A percentile compares a stretch with the other conserved stretches of the same genome.
phyloP scores from a whole-genome alignment of 2,329 filamentous ascomycete species.

The Zarea fungicola region DNA sequence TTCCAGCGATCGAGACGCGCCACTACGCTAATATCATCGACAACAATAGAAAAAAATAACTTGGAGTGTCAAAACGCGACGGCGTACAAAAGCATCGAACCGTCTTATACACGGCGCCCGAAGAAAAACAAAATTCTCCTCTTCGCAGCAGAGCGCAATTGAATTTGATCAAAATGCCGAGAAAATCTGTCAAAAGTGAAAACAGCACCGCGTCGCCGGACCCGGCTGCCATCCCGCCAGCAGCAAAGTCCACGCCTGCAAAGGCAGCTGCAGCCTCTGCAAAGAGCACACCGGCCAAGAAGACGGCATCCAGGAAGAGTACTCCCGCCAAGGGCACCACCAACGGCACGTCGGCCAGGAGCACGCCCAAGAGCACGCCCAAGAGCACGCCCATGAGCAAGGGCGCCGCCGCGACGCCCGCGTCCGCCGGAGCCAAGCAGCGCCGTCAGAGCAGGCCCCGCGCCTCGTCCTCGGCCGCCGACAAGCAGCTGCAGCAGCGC shows the following conservation, averaged over 20 bases:
- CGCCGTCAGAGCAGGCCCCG: slow-evolving; percentile 11
- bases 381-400: slow-evolving; percentile 3
- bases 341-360: slow-evolving; percentile 2
- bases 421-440: slow-evolving; percentile 6
- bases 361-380: slow-evolving; percentile 4
- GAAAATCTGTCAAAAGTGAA: slow-evolving; percentile 11
- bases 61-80: too few relatives aligned
- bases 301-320: background rate
- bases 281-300: slow-evolving; percentile 3
- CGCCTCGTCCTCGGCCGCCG: background rate
- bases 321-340: background rate
- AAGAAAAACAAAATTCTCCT: background rate
- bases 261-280: background rate
- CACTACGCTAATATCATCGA: slow-evolving; percentile 5
- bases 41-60: slow-evolving; percentile 5
- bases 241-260: slow-evolving; percentile 3
- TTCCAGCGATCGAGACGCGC: slow-evolving; percentile 4
- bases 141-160: too few relatives aligned
- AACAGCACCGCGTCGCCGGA: slow-evolving; percentile 8
- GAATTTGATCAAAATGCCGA: slow-evolving; percentile 2
- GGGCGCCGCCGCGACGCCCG: slow-evolving; percentile 5
- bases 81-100: too few relatives aligned
- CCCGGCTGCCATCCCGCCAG: background rate
- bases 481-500: slow-evolving; percentile 1
- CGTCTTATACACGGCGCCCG: background rate